Evolutionary conservation across 148 eudicot genomes (phyloP).

Genomic region (Nepenthes gracilis): DNA sequence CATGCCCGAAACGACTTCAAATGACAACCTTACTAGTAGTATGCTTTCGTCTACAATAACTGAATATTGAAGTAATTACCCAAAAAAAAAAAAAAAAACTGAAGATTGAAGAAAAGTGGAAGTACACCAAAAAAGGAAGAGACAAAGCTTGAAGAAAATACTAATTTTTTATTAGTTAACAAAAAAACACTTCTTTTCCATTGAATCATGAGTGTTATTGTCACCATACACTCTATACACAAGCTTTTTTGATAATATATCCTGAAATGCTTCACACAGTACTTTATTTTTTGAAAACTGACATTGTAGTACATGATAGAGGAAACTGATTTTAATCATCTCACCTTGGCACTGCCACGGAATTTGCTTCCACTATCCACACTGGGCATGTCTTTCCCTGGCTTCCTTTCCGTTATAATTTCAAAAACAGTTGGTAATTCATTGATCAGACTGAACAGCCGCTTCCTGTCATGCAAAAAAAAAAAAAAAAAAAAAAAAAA

Average conservation of each 20-base stretch:
- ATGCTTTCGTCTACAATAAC: too few species aligned
- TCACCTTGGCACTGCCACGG: constrained; percentile 67
- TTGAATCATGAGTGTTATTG: too few species aligned
- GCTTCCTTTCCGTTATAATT: constrained; percentile 64
- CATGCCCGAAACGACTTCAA: too few species aligned
- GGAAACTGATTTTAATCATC: not conserved
- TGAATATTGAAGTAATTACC: too few species aligned
- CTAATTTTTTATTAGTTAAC: not conserved
- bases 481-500: constrained; percentile 1
- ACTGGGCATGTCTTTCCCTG: constrained; percentile 76
- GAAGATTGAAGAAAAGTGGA: too few species aligned
- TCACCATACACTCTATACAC: too few species aligned
- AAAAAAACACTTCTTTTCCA: too few species aligned
- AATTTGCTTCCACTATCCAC: constrained; percentile 85
- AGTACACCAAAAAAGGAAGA: not conserved
- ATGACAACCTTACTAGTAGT: too few species aligned
- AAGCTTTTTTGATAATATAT: too few species aligned
- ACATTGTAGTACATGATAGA: not conserved
- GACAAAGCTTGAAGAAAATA: not conserved
- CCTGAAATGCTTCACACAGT: too few species aligned
- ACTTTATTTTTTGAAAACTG: too few species aligned
- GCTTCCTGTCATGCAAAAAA: constrained; percentile 51
- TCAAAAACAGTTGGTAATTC: constrained; percentile 80
- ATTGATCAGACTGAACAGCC: constrained; percentile 74
- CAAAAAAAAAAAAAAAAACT: too few species aligned